These are phyloP conservation scores for Hamamelis virginiana DNA, from an alignment of 164 flowering plant genomes.

Conservation along the genomic window DNA sequence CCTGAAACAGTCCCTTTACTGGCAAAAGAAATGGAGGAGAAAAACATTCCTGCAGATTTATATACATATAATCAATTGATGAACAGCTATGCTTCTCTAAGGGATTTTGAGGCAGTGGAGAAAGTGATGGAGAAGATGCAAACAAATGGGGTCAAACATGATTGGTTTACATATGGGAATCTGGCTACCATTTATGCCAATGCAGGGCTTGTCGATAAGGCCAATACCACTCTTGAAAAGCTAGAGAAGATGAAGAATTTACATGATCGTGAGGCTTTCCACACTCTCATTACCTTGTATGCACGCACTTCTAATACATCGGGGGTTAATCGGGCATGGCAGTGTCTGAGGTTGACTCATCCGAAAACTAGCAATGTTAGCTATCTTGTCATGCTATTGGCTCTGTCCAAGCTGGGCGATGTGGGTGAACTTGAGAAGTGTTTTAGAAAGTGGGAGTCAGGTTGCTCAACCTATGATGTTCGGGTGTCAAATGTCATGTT, in stretches of 20 bases:
- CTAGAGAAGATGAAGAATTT: constrained; percentile 26
- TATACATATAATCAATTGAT: constrained; percentile 36
- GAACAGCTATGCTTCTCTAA: constrained; percentile 31
- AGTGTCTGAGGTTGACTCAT: constrained; percentile 21
- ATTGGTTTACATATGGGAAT: constrained; percentile 27
- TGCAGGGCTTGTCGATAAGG: constrained; percentile 32
- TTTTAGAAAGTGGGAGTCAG: constrained; percentile 43
- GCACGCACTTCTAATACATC: constrained; percentile 20
- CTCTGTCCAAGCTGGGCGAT: constrained; percentile 35
- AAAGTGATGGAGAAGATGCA: constrained; percentile 32
- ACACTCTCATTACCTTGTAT: constrained; percentile 29
- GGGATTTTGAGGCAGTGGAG: constrained; percentile 34
- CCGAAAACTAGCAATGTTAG: constrained; percentile 25
- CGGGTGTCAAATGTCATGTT: constrained; percentile 33
- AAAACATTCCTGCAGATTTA: constrained; percentile 14
- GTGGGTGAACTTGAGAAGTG: constrained; percentile 26
- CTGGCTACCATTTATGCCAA: constrained; percentile 32
- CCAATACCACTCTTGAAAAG: constrained; percentile 27
- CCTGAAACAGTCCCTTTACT: constrained; percentile 29
- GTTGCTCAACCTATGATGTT: constrained; percentile 26
- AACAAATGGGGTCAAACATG: not conserved
- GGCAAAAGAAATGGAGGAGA: constrained; percentile 32
- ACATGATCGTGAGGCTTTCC: constrained; percentile 21
- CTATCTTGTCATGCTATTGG: constrained; percentile 36
- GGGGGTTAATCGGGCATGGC: constrained; percentile 42